Conservation (phyloP, 2,329 filamentous ascomycete species). For the Cercospora janseana region DNA sequence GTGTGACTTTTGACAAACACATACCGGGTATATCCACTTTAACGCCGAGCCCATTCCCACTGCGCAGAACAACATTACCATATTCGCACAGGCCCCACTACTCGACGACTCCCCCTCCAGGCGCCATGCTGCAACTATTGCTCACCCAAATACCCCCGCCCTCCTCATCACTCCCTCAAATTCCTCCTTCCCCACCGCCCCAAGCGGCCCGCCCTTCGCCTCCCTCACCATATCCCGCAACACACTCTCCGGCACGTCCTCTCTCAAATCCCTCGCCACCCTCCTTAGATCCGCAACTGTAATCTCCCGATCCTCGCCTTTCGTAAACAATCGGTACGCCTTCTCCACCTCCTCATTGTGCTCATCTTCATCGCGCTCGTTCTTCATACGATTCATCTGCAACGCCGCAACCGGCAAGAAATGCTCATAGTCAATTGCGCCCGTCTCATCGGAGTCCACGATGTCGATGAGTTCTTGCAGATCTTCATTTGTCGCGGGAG, state of each 20-base stretch:
- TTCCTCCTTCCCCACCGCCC: constrained; percentile 72
- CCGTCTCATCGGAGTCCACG: constrained; percentile 78
- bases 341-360: constrained; percentile 70
- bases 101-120: too few relatives aligned
- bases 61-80: background rate
- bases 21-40: constrained; percentile 12
- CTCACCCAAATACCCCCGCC: constrained; percentile 76
- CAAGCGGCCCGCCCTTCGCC: constrained; percentile 77
- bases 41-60: background rate
- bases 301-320: constrained; percentile 61
- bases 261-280: constrained; percentile 77
- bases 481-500: constrained; percentile 63
- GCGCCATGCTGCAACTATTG: background rate
- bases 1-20: background rate
- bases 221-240: constrained; percentile 93
- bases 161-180: constrained; percentile 83
- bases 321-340: constrained; percentile 78
- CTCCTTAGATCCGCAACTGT: constrained; percentile 74
- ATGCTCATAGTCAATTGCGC: constrained; percentile 72
- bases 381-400: constrained; percentile 60
- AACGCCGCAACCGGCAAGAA: constrained; percentile 88
- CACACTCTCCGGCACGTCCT: constrained; percentile 78
- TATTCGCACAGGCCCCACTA: too few relatives aligned
- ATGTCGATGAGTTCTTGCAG: constrained; percentile 73
- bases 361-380: constrained; percentile 44